Percentiles rank a stretch among this genome's conserved stretches.
These are phyloP conservation scores for Amanita subjunquillea DNA, from an alignment of 768 basidiomycete genomes.

Conservation along the genomic window DNA sequence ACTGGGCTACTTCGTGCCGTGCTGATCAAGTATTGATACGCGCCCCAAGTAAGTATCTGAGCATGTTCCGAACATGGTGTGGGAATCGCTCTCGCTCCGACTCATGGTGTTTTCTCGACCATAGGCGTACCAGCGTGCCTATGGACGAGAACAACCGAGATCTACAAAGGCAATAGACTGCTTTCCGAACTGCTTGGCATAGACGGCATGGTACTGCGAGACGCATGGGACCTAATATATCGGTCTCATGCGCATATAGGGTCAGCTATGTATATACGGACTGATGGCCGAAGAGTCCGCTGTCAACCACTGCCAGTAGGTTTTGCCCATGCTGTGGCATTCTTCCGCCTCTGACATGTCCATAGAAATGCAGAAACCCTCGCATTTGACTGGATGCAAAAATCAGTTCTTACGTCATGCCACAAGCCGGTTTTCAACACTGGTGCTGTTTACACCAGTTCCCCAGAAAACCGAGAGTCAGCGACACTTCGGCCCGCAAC, in stretches of 20 bases:
- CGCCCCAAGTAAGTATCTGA: constrained; percentile 28
- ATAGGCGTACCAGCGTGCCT: constrained; percentile 97
- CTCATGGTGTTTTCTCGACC: constrained; percentile 64
- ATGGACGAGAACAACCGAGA: constrained; percentile 95
- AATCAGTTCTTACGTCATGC: constrained; percentile 88
- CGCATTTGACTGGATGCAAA: constrained; percentile 85
- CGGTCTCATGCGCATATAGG: constrained; percentile 27
- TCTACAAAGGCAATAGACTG: constrained; percentile 96
- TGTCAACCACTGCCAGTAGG: constrained; percentile 92
- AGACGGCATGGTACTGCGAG: constrained; percentile 81
- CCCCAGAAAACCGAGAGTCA: no score
- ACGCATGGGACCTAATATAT: constrained; percentile 29
- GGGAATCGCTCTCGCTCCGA: neutral
- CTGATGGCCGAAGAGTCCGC: constrained; percentile 97
- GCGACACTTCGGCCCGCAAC: no score
- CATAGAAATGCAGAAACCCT: constrained; percentile 87
- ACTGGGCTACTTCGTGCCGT: constrained; percentile 19
- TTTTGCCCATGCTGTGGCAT: neutral
- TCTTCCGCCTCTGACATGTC: neutral
- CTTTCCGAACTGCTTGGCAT: constrained; percentile 87
- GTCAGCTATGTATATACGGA: constrained; percentile 92
- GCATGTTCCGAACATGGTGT: neutral
- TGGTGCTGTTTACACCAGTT: neutral
- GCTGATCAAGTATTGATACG: constrained; percentile 1
- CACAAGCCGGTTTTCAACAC: constrained; percentile 58